A percentile compares a stretch with the other conserved stretches of the same genome.
Conservation (phyloP, 1,139 yeast genomes). For the Waltiozyma sp. region DNA sequence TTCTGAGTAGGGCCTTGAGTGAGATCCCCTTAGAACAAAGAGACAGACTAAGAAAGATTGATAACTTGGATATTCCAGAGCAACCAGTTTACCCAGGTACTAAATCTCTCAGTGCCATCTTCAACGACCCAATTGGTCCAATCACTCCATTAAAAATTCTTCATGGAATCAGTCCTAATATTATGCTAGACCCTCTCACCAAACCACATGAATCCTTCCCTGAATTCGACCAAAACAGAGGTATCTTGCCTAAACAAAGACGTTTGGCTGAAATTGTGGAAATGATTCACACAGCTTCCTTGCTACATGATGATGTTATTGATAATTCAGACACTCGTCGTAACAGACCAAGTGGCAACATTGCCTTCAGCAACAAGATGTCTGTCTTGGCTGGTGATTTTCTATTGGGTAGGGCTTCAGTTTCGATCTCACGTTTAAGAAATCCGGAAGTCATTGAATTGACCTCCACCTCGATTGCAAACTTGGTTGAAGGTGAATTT, state of each 20-base stretch:
- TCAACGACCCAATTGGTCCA: constrained; percentile 22
- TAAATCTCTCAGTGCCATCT: constrained; percentile 12
- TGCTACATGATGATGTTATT: constrained; percentile 93
- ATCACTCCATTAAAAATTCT: constrained; percentile 74
- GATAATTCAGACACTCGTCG: constrained; percentile 87
- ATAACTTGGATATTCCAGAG: constrained; percentile 50
- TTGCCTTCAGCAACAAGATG: constrained; percentile 94
- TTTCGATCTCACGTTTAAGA: constrained; percentile 82
- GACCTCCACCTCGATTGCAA: constrained; percentile 91
- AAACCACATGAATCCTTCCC: constrained; percentile 71
- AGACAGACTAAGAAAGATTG: constrained; percentile 48
- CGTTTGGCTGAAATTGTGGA: constrained; percentile 95
- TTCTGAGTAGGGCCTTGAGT: constrained; percentile 72
- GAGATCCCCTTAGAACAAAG: constrained; percentile 66
- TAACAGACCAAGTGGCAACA: constrained; percentile 84
- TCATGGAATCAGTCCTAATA: constrained; percentile 80
- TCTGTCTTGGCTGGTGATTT: constrained; percentile 96
- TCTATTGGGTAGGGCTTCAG: constrained; percentile 89
- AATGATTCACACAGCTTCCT: constrained; percentile 96
- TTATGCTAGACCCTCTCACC: constrained; percentile 71
- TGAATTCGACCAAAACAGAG: constrained; percentile 43
- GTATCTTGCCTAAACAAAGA: constrained; percentile 87
- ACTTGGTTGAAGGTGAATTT: constrained; percentile 94
- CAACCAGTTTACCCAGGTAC: constrained; percentile 48
- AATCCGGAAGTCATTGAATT: constrained; percentile 97